Conservation (phyloP, 1,284 basidiomycete genomes). For the Heliocybe sulcata region DNA sequence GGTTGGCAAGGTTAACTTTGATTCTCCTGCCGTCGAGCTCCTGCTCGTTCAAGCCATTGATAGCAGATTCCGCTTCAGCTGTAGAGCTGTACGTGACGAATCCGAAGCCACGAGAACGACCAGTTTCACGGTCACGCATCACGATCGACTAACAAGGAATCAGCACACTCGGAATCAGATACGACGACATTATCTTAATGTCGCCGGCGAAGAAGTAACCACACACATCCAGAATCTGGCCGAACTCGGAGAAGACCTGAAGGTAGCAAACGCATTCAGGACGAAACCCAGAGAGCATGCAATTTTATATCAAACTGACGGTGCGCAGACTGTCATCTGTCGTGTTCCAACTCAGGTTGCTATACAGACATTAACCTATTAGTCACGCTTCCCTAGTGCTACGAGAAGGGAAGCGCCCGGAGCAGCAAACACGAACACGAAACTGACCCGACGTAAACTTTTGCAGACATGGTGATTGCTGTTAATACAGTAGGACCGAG, state of each 20-base stretch:
- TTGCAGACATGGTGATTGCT: constrained; percentile 54
- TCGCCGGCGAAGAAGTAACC: constrained; percentile 19
- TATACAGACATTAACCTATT: constrained; percentile 40
- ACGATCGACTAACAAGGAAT: constrained; percentile 44
- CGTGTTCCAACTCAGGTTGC: constrained; percentile 92
- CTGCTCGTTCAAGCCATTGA: constrained; percentile 78
- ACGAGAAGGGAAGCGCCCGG: constrained; percentile 19
- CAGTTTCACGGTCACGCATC: constrained; percentile 97
- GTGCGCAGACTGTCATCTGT: constrained; percentile 82
- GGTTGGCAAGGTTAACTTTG: constrained; percentile 93
- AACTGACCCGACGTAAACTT: constrained; percentile 83
- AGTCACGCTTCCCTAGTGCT: constrained; percentile 37
- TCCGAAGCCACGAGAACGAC: constrained; percentile 93
- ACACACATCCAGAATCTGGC: constrained; percentile 74
- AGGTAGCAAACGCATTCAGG: constrained; percentile 25
- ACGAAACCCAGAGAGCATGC: constrained; percentile 23
- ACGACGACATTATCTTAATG: not conserved
- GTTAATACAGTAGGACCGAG: constrained; percentile 33
- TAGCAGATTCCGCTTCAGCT: constrained; percentile 76
- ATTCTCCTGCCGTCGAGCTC: constrained; percentile 93
- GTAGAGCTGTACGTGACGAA: constrained; percentile 76
- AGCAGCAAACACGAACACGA: not conserved
- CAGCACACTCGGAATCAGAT: not conserved
- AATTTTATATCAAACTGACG: constrained; percentile 54
- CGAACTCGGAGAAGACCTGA: constrained; percentile 68